These are phyloP conservation scores for Hemileccinum rubropunctum DNA, from an alignment of 768 basidiomycete species.

Conservation along the genomic window DNA sequence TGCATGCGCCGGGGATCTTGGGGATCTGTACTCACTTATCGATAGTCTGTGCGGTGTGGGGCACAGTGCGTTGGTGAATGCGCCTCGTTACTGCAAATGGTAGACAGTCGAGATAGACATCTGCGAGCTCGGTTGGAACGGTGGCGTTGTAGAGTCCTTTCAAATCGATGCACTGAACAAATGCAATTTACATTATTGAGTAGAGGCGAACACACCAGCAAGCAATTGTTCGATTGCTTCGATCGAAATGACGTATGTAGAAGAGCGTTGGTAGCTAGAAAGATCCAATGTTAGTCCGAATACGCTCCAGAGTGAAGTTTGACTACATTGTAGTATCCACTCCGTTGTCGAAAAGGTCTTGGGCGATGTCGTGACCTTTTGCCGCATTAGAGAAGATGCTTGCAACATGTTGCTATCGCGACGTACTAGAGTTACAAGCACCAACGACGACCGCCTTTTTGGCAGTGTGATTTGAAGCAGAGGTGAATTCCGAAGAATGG, in stretches of 20 bases:
- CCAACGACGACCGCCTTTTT: conserved; percentile 71
- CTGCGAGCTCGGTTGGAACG: conserved; percentile 23
- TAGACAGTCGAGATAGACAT: conserved; percentile 15
- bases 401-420: neutral
- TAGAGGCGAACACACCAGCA: conserved; percentile 3
- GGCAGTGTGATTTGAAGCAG: conserved; percentile 47
- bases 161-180: neutral
- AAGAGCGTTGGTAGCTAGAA: conserved; percentile 24
- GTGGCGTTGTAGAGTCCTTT: conserved; percentile 17
- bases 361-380: conserved; percentile 37
- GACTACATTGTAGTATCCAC: conserved; percentile 30
- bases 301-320: neutral
- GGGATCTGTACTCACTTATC: conserved; percentile 22
- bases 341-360: conserved; percentile 31
- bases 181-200: neutral
- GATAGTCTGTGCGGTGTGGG: conserved; percentile 18
- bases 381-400: conserved; percentile 7
- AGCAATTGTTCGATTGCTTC: conserved; percentile 7
- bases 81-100: conserved; percentile 15
- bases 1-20: too few relatives aligned
- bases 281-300: neutral
- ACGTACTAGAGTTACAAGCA: conserved; percentile 59
- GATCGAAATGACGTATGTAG: conserved; percentile 20
- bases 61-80: conserved; percentile 19
- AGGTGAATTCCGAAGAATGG: conserved; percentile 53